These are phyloP conservation scores for Phalaenopsis hybrid DNA, from an alignment of 116 monocot genomes.

Conservation along the genomic window DNA sequence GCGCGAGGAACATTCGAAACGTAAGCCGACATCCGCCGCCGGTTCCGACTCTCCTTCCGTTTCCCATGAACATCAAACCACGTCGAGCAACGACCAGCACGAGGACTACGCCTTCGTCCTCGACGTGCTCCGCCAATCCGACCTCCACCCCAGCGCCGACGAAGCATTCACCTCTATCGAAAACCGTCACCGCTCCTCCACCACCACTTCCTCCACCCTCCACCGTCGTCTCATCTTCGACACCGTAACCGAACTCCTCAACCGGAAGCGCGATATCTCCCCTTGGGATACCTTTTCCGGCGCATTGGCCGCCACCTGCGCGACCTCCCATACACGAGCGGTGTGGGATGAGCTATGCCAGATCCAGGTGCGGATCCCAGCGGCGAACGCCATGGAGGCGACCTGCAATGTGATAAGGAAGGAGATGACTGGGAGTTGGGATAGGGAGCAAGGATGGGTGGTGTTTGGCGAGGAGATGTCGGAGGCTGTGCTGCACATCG, in stretches of 20 bases:
- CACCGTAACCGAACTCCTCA: constrained; percentile 49
- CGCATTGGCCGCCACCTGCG: not conserved
- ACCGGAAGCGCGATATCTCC: constrained; percentile 23
- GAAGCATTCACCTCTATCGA: constrained; percentile 28
- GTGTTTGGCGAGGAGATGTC: constrained; percentile 47
- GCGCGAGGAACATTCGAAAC: constrained; percentile 24
- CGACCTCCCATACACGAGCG: constrained; percentile 9
- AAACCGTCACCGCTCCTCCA: constrained; percentile 17
- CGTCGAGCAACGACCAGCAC: not conserved
- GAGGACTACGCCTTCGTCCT: constrained; percentile 39
- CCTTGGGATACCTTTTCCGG: constrained; percentile 44
- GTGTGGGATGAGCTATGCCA: constrained; percentile 63
- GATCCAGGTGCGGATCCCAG: constrained; percentile 15
- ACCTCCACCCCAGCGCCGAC: constrained; percentile 1
- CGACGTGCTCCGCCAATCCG: constrained; percentile 30
- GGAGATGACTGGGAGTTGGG: constrained; percentile 26
- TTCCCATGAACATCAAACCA: constrained; percentile 28
- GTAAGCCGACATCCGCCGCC: not conserved
- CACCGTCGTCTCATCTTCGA: constrained; percentile 69
- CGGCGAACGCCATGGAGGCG: constrained; percentile 46
- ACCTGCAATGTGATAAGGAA: constrained; percentile 40
- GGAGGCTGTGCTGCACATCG: constrained; percentile 45
- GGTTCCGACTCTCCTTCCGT: not conserved
- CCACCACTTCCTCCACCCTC: constrained; percentile 6
- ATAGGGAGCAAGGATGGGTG: constrained; percentile 20